Base-by-base conservation (phyloP, 805 yeast genomes). In the Kodamaea kaohsiungensis region DNA sequence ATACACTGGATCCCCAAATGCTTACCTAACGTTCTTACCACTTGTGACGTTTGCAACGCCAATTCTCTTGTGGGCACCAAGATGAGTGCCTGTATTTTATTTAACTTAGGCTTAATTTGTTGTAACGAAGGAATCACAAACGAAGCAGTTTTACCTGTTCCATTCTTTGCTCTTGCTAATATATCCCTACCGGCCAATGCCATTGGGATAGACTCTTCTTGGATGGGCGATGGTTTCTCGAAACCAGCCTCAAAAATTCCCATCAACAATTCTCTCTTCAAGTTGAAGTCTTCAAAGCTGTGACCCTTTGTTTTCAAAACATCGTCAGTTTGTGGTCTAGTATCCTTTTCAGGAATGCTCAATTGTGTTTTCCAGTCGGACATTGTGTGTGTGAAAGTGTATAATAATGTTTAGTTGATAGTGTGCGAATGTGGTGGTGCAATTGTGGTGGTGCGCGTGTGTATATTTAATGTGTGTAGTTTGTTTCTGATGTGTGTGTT, bases 231-330 rank as follows among this genome's bases (percentile, higher is more conserved):
- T 5, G 99, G 99, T 67, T 89, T 91, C 71, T 95, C 99, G 67
- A 95, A 95, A 49, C 99, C 99, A 1, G 98, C 98, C 73, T 95
- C 99, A 70, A 92, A 95, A 60, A 95, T 93, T 37, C 99, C 99
- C 99, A 95, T 95, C 68, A 95, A 77, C 56, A 95, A 80, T 68
- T 95, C 97, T 73, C 99, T 85, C 71, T 91, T 91, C 63, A 95
- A 82, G 65, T 85, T 86, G 73, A 92, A 91, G 67, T 91, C 96
- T 73, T 95, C 99, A 67, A 95, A 95, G 16, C 89, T 79, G 63
- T 86, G 87, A 53, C 98, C 98, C 65, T 90, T 89, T 42, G 97
- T 91, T 63, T 84, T 89, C 49, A 90, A 81, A 52, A 95, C 98
- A 81, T 95, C 99, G 54, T 92, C 97, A 0, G 99, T 93, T 70